These are phyloP conservation scores for Begonia loranthoides DNA, from an alignment of 306 rosid genomes.

Conservation along the genomic window DNA sequence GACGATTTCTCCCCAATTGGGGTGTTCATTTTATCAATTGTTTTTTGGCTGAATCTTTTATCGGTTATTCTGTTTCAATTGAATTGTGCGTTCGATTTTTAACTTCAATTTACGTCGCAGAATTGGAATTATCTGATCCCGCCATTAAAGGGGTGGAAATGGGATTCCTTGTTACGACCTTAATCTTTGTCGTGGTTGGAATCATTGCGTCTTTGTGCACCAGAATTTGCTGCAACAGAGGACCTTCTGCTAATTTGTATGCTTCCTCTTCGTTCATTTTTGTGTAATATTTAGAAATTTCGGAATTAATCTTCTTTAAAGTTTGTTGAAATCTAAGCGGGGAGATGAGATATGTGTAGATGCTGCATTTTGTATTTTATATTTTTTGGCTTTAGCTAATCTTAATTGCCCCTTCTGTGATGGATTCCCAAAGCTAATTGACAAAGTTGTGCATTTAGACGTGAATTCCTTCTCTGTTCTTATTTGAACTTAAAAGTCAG, in stretches of 20 bases:
- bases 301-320: background rate
- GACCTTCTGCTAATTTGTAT: constrained; percentile 76
- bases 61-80: background rate
- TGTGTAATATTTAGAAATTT: too few relatives aligned
- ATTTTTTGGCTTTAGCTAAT: too few relatives aligned
- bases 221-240: constrained; percentile 74
- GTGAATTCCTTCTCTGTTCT: background rate
- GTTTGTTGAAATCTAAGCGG: background rate
- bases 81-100: background rate
- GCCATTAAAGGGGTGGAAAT: constrained; percentile 23
- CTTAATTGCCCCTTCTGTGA: too few relatives aligned
- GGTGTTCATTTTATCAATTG: too few relatives aligned
- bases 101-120: background rate
- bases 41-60: background rate
- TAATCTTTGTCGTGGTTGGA: constrained; percentile 58
- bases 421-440: too few relatives aligned
- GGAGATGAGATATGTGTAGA: background rate
- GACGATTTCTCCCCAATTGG: too few relatives aligned
- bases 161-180: constrained; percentile 73
- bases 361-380: background rate
- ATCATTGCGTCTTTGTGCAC: constrained; percentile 61
- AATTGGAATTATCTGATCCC: background rate
- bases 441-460: too few relatives aligned
- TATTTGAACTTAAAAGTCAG: background rate
- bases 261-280: constrained; percentile 2